Evolutionary conservation across 495 filamentous ascomycete genomes (phyloP).

Genomic region (Letharia lupina): DNA sequence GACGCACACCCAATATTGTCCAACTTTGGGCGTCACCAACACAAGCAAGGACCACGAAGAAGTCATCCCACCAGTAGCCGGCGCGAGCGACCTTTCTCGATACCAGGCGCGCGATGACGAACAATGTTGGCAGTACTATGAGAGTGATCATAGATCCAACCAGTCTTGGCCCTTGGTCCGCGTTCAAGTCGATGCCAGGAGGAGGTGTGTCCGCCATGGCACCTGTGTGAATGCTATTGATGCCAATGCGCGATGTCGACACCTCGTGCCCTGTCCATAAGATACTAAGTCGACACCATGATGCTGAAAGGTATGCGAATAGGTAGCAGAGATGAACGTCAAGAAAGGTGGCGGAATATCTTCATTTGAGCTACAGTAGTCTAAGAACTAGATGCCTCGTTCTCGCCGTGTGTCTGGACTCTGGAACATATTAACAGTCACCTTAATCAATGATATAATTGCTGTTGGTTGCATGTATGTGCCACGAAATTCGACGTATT

Average conservation of each 20-base stretch:
- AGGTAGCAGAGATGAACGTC: background rate
- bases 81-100: slow-evolving; percentile 19
- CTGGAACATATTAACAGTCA: background rate
- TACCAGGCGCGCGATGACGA: slow-evolving; percentile 16
- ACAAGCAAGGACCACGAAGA: slow-evolving; percentile 17
- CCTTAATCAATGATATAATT: background rate
- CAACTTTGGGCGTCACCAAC: background rate
- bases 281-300: background rate
- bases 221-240: background rate
- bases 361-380: background rate
- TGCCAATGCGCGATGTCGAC: background rate
- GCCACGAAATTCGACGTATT: background rate
- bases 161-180: slow-evolving; percentile 18
- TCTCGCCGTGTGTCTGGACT: background rate
- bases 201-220: slow-evolving; percentile 11
- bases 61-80: slow-evolving; percentile 25
- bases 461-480: too few relatives aligned
- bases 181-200: slow-evolving; percentile 17
- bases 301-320: background rate
- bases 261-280: background rate
- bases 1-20: background rate
- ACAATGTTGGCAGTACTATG: slow-evolving; percentile 21
- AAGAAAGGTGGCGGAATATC: background rate
- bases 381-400: background rate
- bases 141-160: slow-evolving; percentile 15